Evolutionary conservation across 768 basidiomycete genomes (phyloP), one percentile per base, ranked within the genome.

Genomic region (Boletus rufocinnamomeus): DNA sequence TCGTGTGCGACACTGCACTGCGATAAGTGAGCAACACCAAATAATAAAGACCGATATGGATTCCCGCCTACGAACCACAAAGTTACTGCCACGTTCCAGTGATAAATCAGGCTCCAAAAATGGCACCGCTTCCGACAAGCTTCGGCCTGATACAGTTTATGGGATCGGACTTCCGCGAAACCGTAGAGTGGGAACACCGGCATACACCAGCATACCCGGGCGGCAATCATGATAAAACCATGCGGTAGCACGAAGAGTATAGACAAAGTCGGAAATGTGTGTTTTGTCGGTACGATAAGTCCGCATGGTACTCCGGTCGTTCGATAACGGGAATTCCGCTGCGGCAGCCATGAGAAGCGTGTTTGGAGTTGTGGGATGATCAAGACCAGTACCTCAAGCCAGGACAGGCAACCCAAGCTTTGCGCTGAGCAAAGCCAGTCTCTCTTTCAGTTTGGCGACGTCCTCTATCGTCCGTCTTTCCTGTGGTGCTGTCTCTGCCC

Each of bases 391-490:
- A 35, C 43, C n/a, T 59, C 47, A 62, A 45, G 6, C 19, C 25
- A 57, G 58, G 32, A 72, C 54, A 16, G 53, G 57, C 32, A 83
- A 56, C 11, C 71, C 75, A 46, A 82, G 66, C 44, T 60, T 67
- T 35, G 41, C 50, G 37, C 63, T 64, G 54, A 84, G 66, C 2
- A 56, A 47, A 17, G 62, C 62, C 21, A 82, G 63, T 41, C 77
- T 74, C 32, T 67, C 66, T 60, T 75, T 79, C 62, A 84, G 61
- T 9, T 60, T 61, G 13, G 67, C 59, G 6, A 85, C 68, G 52
- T 82, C 80, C 23, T 79, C 76, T 49, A 69, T 64, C 6, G 75
- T 78, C 4, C 73, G 78, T 19, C 50, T 51, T 28, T 51, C 77
- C 59, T 50, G 62, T 50, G 52, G 49, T 25, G 16, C 56, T 41